These are phyloP conservation scores for Aspergillus quadricinctus DNA, from an alignment of 2,329 filamentous ascomycete species.

Conservation along the genomic window DNA sequence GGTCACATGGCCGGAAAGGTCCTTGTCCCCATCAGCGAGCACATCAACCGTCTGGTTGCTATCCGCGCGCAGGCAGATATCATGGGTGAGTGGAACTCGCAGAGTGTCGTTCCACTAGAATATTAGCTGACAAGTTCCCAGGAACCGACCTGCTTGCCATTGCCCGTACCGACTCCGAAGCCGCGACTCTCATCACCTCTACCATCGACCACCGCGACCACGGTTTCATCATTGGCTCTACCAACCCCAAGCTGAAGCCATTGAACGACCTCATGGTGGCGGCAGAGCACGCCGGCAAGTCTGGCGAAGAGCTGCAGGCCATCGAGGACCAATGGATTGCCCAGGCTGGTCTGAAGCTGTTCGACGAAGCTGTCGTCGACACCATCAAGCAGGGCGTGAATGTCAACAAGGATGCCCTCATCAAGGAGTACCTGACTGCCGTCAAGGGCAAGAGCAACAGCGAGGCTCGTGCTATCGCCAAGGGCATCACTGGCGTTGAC, in stretches of 20 bases:
- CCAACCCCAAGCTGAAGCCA: slow-evolving; percentile 77
- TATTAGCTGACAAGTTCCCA: slow-evolving; percentile 27
- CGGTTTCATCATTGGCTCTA: slow-evolving; percentile 83
- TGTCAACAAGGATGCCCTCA: slow-evolving; percentile 62
- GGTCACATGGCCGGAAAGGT: slow-evolving; percentile 99
- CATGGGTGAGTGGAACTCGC: slow-evolving; percentile 63
- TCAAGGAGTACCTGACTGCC: slow-evolving; percentile 61
- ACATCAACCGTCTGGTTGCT: slow-evolving; percentile 95
- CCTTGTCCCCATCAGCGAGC: slow-evolving; percentile 91
- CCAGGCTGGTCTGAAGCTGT: slow-evolving; percentile 77
- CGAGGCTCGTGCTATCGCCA: slow-evolving; percentile 77
- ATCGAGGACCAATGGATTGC: slow-evolving; percentile 87
- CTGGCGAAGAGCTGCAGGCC: slow-evolving; percentile 73
- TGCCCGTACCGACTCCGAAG: slow-evolving; percentile 94
- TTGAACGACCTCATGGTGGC: slow-evolving; percentile 87
- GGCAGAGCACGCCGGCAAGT: slow-evolving; percentile 78
- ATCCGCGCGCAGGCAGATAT: slow-evolving; percentile 98
- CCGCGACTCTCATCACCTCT: slow-evolving; percentile 92
- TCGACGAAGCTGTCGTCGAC: slow-evolving; percentile 82
- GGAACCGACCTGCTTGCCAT: slow-evolving; percentile 82
- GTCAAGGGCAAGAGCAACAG: slow-evolving; percentile 79
- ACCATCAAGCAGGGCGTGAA: slow-evolving; percentile 67
- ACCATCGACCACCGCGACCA: slow-evolving; percentile 96
- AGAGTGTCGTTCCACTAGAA: neutral
- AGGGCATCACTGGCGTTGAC: slow-evolving; percentile 70